Conservation (phyloP, 768 basidiomycete species). For the Mycena maculata region DNA sequence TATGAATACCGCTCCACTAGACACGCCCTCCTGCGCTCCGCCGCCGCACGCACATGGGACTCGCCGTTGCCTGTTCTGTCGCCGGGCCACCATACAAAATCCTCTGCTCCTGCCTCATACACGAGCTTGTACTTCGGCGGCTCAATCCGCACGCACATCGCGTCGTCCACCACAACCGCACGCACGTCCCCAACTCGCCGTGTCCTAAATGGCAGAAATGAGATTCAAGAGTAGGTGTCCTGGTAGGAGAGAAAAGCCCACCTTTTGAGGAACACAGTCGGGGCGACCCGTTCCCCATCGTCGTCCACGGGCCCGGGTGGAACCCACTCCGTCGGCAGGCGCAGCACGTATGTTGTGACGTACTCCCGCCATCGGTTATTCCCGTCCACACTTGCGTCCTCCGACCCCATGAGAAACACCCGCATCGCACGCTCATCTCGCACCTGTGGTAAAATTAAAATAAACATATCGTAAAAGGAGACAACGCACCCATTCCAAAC, state of each 20-base stretch:
- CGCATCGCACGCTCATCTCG: conserved; percentile 64
- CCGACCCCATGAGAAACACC: conserved; percentile 68
- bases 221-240: conserved; percentile 41
- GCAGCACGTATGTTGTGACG: conserved; percentile 77
- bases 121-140: conserved; percentile 73
- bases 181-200: conserved; percentile 55
- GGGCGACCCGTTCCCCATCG: conserved; percentile 46
- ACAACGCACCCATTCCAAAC: conserved; percentile 79
- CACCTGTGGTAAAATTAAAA: conserved; percentile 56
- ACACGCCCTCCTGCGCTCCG: conserved; percentile 44
- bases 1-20: conserved; percentile 15
- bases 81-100: conserved; percentile 58
- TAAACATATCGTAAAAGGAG: conserved; percentile 23
- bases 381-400: conserved; percentile 74
- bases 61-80: conserved; percentile 34
- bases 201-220: conserved; percentile 62
- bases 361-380: conserved; percentile 82
- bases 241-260: conserved; percentile 47
- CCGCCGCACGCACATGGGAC: conserved; percentile 40
- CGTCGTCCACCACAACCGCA: conserved; percentile 50
- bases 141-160: conserved; percentile 66
- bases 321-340: conserved; percentile 78
- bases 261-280: conserved; percentile 69
- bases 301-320: conserved; percentile 47
- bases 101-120: conserved; percentile 77